Evolutionary conservation across 805 yeast genomes (phyloP).

Genomic region (Hemisphaericaspora nanyangensis): DNA sequence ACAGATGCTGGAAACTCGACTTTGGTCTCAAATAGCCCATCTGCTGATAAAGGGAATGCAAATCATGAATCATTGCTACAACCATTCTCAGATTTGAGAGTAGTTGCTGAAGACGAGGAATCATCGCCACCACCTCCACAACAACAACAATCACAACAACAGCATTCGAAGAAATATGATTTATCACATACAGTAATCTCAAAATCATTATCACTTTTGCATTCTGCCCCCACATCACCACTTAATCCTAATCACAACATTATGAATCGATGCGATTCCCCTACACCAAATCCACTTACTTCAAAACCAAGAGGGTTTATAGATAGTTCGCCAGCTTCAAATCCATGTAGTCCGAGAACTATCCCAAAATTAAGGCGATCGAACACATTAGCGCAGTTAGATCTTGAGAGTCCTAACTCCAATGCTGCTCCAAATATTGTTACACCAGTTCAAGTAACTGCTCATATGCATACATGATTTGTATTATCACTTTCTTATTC

Average conservation of each 20-base stretch:
- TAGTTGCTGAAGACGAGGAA: constrained; percentile 4
- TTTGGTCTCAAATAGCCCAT: constrained; percentile 1
- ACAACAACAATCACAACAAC: too few species aligned
- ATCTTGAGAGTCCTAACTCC: constrained; percentile 21
- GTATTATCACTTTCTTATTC: too few species aligned
- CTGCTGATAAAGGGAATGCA: background rate
- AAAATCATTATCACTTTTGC: constrained; percentile 12
- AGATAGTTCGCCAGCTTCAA: constrained; percentile 13
- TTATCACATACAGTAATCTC: constrained; percentile 16
- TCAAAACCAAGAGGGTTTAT: constrained; percentile 12
- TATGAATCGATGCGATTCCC: constrained; percentile 12
- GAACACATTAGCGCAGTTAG: constrained; percentile 28
- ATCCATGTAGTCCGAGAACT: constrained; percentile 18
- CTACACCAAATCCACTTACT: constrained; percentile 13
- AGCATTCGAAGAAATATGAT: constrained; percentile 16
- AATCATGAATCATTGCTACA: constrained; percentile 6
- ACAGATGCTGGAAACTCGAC: constrained; percentile 4
- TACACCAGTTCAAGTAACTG: constrained; percentile 42
- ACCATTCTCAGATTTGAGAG: constrained; percentile 7
- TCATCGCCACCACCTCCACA: constrained; percentile 1
- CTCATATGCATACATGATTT: constrained; percentile 33
- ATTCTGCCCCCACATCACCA: constrained; percentile 15
- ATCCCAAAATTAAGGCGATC: constrained; percentile 23
- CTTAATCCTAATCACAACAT: constrained; percentile 16
- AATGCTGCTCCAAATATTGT: constrained; percentile 35